Base-by-base conservation (phyloP, 352 stramenopile species). In the Phytopythium aichiense region DNA sequence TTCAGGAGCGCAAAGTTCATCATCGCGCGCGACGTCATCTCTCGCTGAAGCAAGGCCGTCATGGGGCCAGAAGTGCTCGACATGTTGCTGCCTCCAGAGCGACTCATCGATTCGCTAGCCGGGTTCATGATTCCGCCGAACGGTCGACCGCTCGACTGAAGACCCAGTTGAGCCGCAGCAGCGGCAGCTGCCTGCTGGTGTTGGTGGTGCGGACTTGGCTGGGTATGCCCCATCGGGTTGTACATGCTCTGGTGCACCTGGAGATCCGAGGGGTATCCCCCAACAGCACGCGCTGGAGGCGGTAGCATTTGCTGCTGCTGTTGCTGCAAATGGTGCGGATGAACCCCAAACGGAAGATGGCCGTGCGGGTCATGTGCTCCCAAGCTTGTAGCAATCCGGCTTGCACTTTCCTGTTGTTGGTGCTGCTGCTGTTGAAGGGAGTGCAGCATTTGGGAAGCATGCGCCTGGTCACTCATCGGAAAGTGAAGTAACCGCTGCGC, bases 1-100 rank as follows among this genome's bases (percentile, higher is more conserved):
- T 77, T 79, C 66, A 85, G 77, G 62, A 84, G 80, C 12, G 70
- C 68, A 51, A 89, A 71, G 60, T 69, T 80, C 58, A 88, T 71
- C 70, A 92, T 89, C 46, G 73, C 62, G 23, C 64, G 78, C 25
- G 79, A 82, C 6, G 80, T 73, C 1, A 60, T 64, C 33, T 89
- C 79, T 25, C 79, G 75, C 13, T 68, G 71, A 15, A 64, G 60
- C 37, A 80, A 71, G 55, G 66, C 42, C 11, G 38, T 67, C 1
- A 67, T 56, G 7, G 50, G 30, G 8, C 30, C 50, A 7, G 50
- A 56, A 42, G n/a, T 4, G 50, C 30, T 56, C 5, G 50, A 18
- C 13, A 2, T 8, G 23, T 12, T 52, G 46, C 23, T 52, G 7
- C 28, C 30, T 7, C 50, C 31, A 11, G 15, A 7, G 0, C 50